Percentiles rank a stretch among this genome's conserved stretches.
phyloP scores from a whole-genome alignment of 2,329 filamentous ascomycete species.

The Capronia americana region DNA sequence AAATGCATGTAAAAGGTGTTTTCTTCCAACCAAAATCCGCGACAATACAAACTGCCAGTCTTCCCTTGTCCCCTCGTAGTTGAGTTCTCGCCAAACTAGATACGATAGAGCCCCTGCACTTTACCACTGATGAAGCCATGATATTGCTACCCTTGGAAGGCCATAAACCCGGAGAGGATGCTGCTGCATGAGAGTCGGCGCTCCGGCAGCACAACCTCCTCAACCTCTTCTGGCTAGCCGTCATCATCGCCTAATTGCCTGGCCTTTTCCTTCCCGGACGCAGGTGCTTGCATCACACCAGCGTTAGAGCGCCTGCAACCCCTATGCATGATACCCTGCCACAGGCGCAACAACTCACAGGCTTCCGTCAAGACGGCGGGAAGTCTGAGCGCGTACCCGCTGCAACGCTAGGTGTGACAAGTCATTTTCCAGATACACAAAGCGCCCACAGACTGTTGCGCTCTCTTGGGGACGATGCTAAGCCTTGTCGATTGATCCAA shows the following conservation, averaged over 20 bases:
- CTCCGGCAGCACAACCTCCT: slow-evolving; percentile 4
- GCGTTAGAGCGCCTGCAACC: slow-evolving; percentile 10
- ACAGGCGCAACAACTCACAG: neutral
- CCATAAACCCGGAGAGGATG: neutral
- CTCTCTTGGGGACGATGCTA: neutral
- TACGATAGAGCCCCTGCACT: neutral
- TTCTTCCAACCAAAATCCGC: neutral
- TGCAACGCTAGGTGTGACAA: slow-evolving; percentile 7
- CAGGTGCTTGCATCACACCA: slow-evolving; percentile 8
- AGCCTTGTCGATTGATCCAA: slow-evolving; percentile 12
- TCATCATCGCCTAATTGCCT: neutral
- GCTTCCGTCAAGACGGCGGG: neutral
- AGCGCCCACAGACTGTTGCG: neutral
- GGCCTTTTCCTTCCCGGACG: neutral
- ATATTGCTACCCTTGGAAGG: neutral
- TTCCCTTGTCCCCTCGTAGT: neutral
- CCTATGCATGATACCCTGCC: slow-evolving; percentile 7
- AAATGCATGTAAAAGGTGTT: neutral
- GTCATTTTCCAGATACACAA: neutral
- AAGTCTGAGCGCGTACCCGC: neutral
- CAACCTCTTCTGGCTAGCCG: slow-evolving; percentile 3
- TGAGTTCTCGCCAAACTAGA: neutral
- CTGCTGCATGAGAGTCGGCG: neutral
- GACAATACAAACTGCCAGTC: neutral
- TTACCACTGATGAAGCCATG: neutral